Evolutionary conservation across 768 basidiomycete species (phyloP), one percentile per base, ranked within the genome.

Genomic region (Kwoniella shandongensis): DNA sequence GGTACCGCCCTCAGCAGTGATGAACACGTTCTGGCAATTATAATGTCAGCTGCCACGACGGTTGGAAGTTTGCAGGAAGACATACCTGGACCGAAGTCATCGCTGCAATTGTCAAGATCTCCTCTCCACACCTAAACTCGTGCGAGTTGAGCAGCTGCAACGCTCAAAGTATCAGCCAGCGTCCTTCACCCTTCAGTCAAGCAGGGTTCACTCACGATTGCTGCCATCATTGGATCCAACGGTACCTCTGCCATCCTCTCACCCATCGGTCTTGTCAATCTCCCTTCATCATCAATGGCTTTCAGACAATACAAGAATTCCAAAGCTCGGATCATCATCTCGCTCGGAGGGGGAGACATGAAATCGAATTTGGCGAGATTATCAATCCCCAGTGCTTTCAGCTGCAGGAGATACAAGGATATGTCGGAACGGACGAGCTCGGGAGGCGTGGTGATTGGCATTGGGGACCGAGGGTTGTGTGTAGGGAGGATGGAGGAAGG

Each of bases 331-430:
- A 92, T 78, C 30, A 97, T 83, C 66, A 86, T 87, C 73, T 90
- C 88, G 11, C 87, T 85, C 2, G 91, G 89, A 30, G 96, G 96
- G 0, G 86, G 80, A 27, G 87, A 86, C 29, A 98, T 84, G 88
- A 92, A 99, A 71, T 98, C 92, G 72, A 98, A 94, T 71, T 76
- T 73, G 83, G 96, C 87, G 13, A 98, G 76, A 76, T 99, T 91
- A 65, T 98, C 88, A 42, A 99, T 88, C 8, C 96, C 96, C 27
- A 99, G 81, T 0, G 89, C 88, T 76, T 98, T 98, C 46, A 98
- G 82, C 73, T 97, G 93, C 17, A 99, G 79, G 48, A 99, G 87
- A 4, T 91, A 88, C 2, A 89, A 88, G 0, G 88, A 88, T 79
- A 99, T 83, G 69, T 99, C 94, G 3, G 86, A 87, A 29, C 94